Percentiles rank a stretch among this genome's conserved stretches.
Evolutionary conservation across 1,284 basidiomycete species (phyloP).

Genomic region (Cronartium ribicola): DNA sequence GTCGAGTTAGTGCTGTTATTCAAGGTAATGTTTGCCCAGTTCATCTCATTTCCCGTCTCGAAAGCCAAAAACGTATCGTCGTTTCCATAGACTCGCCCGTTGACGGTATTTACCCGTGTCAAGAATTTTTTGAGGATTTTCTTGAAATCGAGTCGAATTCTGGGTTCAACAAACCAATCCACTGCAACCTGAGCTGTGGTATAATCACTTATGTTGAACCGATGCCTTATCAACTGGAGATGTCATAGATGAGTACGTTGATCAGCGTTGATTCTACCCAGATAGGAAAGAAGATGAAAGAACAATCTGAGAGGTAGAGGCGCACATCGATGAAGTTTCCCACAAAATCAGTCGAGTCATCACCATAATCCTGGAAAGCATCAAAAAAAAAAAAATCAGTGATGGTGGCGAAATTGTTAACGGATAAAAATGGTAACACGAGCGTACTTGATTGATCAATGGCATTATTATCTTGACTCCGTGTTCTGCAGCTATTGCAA

Average conservation of each 20-base stretch:
- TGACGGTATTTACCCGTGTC: slow-evolving; percentile 25
- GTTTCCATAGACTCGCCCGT: slow-evolving; percentile 26
- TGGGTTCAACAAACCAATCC: slow-evolving; percentile 28
- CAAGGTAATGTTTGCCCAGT: slow-evolving; percentile 4
- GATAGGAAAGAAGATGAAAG: too few relatives aligned
- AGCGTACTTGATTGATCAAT: slow-evolving; percentile 38
- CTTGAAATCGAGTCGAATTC: slow-evolving; percentile 20
- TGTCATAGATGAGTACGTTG: not conserved
- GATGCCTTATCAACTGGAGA: slow-evolving; percentile 31
- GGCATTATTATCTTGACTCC: slow-evolving; percentile 37
- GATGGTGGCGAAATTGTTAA: too few relatives aligned
- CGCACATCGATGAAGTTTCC: slow-evolving; percentile 37
- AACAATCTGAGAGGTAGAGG: not conserved
- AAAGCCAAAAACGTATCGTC: slow-evolving; percentile 40
- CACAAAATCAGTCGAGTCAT: not conserved
- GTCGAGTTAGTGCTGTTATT: not conserved
- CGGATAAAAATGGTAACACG: not conserved
- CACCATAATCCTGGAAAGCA: too few relatives aligned
- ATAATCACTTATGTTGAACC: slow-evolving; percentile 30
- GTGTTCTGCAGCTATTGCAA: slow-evolving; percentile 20
- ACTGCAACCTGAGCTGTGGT: slow-evolving; percentile 4
- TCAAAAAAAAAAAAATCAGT: too few relatives aligned
- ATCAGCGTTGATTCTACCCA: not conserved
- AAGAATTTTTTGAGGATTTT: slow-evolving; percentile 21
- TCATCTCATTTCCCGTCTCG: slow-evolving; percentile 41